phyloP scores from a whole-genome alignment of 1,284 basidiomycete species.

The Trichosporon sp. region DNA sequence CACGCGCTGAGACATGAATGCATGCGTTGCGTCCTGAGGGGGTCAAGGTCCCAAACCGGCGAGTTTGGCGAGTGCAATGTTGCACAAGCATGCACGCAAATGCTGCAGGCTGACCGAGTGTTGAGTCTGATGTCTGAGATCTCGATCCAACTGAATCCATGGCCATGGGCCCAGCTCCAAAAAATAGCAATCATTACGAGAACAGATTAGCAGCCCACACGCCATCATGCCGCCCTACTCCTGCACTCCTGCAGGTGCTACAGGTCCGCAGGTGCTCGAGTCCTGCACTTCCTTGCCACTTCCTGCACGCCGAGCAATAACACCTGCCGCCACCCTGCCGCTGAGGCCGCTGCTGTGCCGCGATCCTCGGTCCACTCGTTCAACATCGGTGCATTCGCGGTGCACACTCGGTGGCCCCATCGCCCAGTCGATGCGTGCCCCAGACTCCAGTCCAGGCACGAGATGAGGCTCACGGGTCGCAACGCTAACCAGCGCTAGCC shows the following conservation, averaged over 20 bases:
- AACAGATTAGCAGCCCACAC: slow-evolving; percentile 1
- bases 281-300: background rate
- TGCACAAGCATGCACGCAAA: no score
- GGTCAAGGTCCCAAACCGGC: background rate
- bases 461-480: background rate
- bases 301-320: no score
- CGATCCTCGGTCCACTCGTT: no score
- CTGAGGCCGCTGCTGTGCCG: no score
- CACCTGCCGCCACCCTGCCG: no score
- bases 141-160: background rate
- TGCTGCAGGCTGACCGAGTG: background rate
- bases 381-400: no score
- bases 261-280: no score
- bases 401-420: no score
- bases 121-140: background rate
- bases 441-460: background rate
- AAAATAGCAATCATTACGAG: slow-evolving; percentile 14
- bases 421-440: no score
- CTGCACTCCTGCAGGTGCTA: background rate
- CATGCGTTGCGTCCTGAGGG: background rate
- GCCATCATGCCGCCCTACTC: background rate
- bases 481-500: background rate
- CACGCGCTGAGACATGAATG: background rate
- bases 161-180: background rate
- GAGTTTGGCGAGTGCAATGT: background rate